Evolutionary conservation across 345 rosid species (phyloP).

Genomic region (Populus simonii): DNA sequence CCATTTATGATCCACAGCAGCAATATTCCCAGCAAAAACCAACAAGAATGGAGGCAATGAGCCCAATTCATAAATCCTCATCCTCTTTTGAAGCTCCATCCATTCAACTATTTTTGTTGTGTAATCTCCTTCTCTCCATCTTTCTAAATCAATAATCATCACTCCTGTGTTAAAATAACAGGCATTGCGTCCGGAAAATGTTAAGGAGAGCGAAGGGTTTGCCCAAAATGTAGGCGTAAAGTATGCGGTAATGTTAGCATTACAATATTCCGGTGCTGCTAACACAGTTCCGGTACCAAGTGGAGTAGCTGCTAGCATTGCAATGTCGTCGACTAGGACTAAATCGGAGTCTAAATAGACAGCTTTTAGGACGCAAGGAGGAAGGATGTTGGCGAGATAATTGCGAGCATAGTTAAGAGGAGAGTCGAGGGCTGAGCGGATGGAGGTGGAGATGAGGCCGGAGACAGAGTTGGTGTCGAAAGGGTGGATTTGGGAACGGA

Average conservation of each 20-base stretch:
- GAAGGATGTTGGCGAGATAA: slow-evolving; percentile 37
- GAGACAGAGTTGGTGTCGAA: slow-evolving; percentile 27
- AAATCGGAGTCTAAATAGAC: slow-evolving; percentile 41
- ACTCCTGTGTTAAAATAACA: slow-evolving; percentile 48
- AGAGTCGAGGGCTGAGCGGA: slow-evolving; percentile 39
- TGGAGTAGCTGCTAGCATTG: slow-evolving; percentile 28
- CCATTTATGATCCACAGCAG: slow-evolving; percentile 41
- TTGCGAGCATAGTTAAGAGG: slow-evolving; percentile 46
- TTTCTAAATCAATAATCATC: slow-evolving; percentile 33
- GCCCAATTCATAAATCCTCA: slow-evolving; percentile 43
- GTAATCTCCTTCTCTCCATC: slow-evolving; percentile 40
- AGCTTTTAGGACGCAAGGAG: slow-evolving; percentile 24
- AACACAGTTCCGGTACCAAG: slow-evolving; percentile 24
- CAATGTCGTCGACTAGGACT: slow-evolving; percentile 39
- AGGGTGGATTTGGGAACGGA: slow-evolving; percentile 29
- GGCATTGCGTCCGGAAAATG: slow-evolving; percentile 31
- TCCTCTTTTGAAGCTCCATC: slow-evolving; percentile 47
- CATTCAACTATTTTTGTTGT: slow-evolving; percentile 37
- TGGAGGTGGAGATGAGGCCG: slow-evolving; percentile 42
- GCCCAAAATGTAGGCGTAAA: slow-evolving; percentile 44
- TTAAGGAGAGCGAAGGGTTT: slow-evolving; percentile 29
- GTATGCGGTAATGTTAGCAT: slow-evolving; percentile 37
- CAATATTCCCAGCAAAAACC: slow-evolving; percentile 40
- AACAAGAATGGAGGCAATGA: slow-evolving; percentile 42
- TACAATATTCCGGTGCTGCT: slow-evolving; percentile 44